These are phyloP conservation scores for Pancytospora philotis DNA, from an alignment of 371 early-diverging fungal genomes.

Conservation along the genomic window DNA sequence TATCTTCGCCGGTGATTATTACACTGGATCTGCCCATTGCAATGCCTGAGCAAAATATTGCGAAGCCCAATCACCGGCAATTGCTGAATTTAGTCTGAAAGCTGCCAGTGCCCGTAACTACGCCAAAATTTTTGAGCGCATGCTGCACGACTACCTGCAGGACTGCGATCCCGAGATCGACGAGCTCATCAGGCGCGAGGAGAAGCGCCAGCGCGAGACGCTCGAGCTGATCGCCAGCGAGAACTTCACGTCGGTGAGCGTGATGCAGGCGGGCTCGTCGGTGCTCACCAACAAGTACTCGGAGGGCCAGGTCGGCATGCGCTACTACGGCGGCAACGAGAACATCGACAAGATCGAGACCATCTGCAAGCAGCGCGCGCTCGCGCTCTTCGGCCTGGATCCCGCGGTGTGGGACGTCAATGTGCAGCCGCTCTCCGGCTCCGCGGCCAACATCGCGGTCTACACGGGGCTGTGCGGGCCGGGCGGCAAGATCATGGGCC, in stretches of 20 bases:
- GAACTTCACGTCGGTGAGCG: slow-evolving; percentile 89
- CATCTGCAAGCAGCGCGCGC: slow-evolving; percentile 73
- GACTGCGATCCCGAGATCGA: slow-evolving; percentile 74
- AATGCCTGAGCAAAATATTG: too few relatives aligned
- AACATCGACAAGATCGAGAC: slow-evolving; percentile 84
- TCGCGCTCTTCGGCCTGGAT: slow-evolving; percentile 76
- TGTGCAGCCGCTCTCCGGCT: slow-evolving; percentile 85
- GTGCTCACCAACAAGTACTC: slow-evolving; percentile 98
- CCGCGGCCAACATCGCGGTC: slow-evolving; percentile 86
- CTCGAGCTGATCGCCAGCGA: slow-evolving; percentile 85
- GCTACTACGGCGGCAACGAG: slow-evolving; percentile 97
- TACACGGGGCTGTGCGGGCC: slow-evolving; percentile 85
- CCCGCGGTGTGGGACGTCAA: slow-evolving; percentile 89
- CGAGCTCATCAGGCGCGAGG: slow-evolving; percentile 82
- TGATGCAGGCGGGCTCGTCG: slow-evolving; percentile 87
- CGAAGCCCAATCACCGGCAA: too few relatives aligned
- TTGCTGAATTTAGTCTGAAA: too few relatives aligned
- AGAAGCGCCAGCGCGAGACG: slow-evolving; percentile 79
- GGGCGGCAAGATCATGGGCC: slow-evolving; percentile 94
- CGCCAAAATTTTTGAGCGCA: too few relatives aligned
- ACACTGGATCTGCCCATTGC: too few relatives aligned
- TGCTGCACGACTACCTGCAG: slow-evolving; percentile 27
- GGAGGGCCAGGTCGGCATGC: slow-evolving; percentile 72
- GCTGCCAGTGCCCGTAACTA: too few relatives aligned
- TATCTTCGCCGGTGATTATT: too few relatives aligned